Conservation (phyloP, 768 basidiomycete species). For the Mycena crocata region DNA sequence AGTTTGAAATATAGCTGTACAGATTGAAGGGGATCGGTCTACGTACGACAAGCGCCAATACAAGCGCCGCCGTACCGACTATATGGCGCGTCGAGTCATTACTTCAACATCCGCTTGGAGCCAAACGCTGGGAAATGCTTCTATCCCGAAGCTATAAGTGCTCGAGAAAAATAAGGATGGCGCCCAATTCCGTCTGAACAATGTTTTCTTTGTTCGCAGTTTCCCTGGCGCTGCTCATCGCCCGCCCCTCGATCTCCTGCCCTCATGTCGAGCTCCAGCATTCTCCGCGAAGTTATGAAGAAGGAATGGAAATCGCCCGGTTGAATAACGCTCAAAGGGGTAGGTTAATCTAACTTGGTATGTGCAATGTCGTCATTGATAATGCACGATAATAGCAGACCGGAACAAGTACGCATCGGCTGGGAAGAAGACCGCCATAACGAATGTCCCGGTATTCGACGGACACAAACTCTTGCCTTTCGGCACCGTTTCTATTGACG, state of each 20-base stretch:
- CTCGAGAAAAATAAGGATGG: too few relatives aligned
- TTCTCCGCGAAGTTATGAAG: background rate
- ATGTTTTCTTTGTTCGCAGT: background rate
- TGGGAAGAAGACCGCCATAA: constrained; percentile 8
- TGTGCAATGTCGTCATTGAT: background rate
- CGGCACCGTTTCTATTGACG: constrained; percentile 12
- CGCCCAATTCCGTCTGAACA: too few relatives aligned
- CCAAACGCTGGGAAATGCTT: too few relatives aligned
- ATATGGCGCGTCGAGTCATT: background rate
- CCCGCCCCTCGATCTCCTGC: background rate
- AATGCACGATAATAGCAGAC: background rate
- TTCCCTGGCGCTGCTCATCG: background rate
- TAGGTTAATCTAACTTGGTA: background rate
- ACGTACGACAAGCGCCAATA: background rate
- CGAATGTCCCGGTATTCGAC: constrained; percentile 27
- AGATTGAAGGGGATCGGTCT: background rate
- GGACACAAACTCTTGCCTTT: constrained; percentile 15
- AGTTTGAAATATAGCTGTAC: background rate
- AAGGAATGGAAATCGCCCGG: constrained; percentile 5
- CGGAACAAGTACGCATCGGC: too few relatives aligned
- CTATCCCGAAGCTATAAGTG: too few relatives aligned
- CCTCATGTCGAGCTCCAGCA: background rate
- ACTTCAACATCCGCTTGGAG: background rate
- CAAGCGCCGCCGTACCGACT: too few relatives aligned
- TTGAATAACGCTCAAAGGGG: background rate